Evolutionary conservation across 2,329 filamentous ascomycete genomes (phyloP), one percentile per base, ranked within the genome.

Genomic region (Colletotrichum zoysiae): DNA sequence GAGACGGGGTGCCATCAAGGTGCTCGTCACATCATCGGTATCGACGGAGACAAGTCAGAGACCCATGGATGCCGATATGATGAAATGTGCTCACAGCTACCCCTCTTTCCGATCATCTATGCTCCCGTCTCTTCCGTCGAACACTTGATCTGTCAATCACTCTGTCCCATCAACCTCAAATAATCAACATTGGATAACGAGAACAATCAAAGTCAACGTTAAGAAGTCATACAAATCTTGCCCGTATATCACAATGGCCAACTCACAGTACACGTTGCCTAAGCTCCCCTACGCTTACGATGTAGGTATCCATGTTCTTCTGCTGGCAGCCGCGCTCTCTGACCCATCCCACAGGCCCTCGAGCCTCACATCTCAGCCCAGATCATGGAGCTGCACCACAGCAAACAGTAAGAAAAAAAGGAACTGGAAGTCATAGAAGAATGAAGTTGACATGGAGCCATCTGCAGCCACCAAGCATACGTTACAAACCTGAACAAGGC

Each of bases 301-400:
- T 87, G 91, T 93, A 81, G 81, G 89, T 83, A 20, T 64, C 35
- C n/a, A 55, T n/a, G 33, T 18, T 6, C 11, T 42, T 7, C 0
- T 26, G 30, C 30, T 26, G 1, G 16, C 5, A 12, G 7, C 16
- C 18, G 23, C 26, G 14, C 51, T 3, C 40, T 18, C 62, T 58
- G 30, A 60, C 26, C 59, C 60, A 44, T 59, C 48, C 23, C 42
- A 9, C 23, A 92, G 89, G 91, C 91, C 44, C 85, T 93, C 61
- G 91, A 93, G 80, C 91, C 91, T 12, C 88, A 90, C 82, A 94
- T 95, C 84, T 93, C 91, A 44, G 86, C 85, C 76, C 88, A 94
- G 80, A 95, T 94, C 81, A 95, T 95, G 93, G 89, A 92, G 81
- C 88, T 95, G 62, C 93, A 95, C 81, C 92, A 95, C 83, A 84